phyloP scores from a whole-genome alignment of 1,139 yeast genomes.

The Scheffersomyces titani region DNA sequence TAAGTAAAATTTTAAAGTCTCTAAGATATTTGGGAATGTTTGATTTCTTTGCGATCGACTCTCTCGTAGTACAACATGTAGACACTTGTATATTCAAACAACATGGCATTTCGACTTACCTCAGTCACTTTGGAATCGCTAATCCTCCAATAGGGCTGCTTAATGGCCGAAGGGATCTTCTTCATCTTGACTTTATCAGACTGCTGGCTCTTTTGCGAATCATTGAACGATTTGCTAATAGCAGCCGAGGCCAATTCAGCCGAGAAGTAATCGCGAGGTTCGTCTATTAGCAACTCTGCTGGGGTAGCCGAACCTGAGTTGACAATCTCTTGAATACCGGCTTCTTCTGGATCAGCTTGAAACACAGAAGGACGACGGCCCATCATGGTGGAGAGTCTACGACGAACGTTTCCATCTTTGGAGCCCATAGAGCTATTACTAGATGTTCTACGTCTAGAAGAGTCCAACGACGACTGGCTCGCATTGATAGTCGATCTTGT shows the following conservation, averaged over 20 bases:
- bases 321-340: slow-evolving; percentile 41
- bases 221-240: slow-evolving; percentile 5
- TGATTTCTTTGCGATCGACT: slow-evolving; percentile 32
- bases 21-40: slow-evolving; percentile 1
- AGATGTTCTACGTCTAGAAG: neutral
- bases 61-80: slow-evolving; percentile 83
- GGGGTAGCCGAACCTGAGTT: slow-evolving; percentile 46
- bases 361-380: slow-evolving; percentile 47
- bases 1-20: neutral
- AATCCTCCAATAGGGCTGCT: slow-evolving; percentile 81
- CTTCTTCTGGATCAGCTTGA: slow-evolving; percentile 41
- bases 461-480: neutral
- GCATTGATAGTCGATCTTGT: neutral
- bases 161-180: slow-evolving; percentile 53
- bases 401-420: slow-evolving; percentile 28
- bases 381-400: slow-evolving; percentile 41
- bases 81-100: slow-evolving; percentile 70
- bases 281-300: slow-evolving; percentile 42
- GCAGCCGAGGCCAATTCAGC: slow-evolving; percentile 11
- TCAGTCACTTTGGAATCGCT: slow-evolving; percentile 76
- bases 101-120: slow-evolving; percentile 57
- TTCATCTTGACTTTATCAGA: slow-evolving; percentile 39
- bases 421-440: neutral
- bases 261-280: slow-evolving; percentile 16
- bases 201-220: slow-evolving; percentile 1